These are phyloP conservation scores for Candida nonsorbophila DNA, from an alignment of 805 yeast species.

Conservation along the genomic window DNA sequence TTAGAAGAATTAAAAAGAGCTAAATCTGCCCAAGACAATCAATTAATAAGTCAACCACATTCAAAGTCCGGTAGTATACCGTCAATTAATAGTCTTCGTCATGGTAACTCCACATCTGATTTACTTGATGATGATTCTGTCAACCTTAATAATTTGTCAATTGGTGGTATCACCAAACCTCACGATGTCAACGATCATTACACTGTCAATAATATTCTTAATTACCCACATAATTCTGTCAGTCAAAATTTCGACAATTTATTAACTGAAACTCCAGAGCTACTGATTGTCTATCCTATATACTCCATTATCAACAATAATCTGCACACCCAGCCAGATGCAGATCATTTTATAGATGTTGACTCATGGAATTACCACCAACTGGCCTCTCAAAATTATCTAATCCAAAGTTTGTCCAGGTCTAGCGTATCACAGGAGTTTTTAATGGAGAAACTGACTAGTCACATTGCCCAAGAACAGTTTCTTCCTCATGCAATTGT, in stretches of 20 bases:
- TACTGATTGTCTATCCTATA: constrained; percentile 33
- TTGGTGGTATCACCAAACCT: constrained; percentile 7
- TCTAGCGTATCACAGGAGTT: no score
- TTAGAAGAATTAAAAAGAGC: constrained; percentile 19
- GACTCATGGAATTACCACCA: no score
- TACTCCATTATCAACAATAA: constrained; percentile 19
- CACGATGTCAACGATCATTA: constrained; percentile 1
- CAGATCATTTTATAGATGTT: no score
- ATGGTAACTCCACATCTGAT: neutral
- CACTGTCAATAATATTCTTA: constrained; percentile 8
- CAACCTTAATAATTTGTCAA: constrained; percentile 11
- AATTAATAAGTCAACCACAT: neutral
- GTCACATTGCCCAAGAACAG: no score
- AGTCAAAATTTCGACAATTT: constrained; percentile 30
- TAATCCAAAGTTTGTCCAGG: no score
- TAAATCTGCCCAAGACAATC: constrained; percentile 8
- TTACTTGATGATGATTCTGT: constrained; percentile 3
- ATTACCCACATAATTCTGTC: constrained; percentile 9
- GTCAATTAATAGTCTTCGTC: neutral
- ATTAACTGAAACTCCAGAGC: constrained; percentile 15
- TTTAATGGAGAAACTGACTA: no score
- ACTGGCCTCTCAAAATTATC: no score
- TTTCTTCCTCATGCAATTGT: constrained; percentile 8
- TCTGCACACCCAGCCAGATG: no score
- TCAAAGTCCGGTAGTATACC: no score